Percentiles rank a stretch among this genome's conserved stretches.
phyloP scores from a whole-genome alignment of 1,284 basidiomycete genomes.

The Ganoderma resinaceum region DNA sequence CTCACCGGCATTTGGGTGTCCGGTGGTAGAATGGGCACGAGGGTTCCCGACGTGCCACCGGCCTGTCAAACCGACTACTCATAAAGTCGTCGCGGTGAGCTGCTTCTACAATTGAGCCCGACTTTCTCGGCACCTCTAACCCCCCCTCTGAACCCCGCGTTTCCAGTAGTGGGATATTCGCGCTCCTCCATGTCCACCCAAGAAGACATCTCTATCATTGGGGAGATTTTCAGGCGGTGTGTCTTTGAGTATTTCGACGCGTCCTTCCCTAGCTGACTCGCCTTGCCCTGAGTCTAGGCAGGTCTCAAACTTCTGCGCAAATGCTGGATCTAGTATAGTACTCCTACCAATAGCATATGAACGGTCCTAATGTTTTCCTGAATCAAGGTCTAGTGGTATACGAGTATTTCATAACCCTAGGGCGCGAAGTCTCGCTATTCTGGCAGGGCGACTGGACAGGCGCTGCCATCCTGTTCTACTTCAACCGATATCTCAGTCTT shows the following conservation, averaged over 20 bases:
- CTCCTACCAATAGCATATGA: background rate
- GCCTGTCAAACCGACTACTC: background rate
- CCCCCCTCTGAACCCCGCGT: background rate
- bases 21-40: background rate
- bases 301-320: slow-evolving; percentile 6
- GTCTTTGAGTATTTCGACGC: background rate
- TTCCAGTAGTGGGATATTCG: background rate
- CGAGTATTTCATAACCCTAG: slow-evolving; percentile 16
- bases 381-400: slow-evolving; percentile 6
- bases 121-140: background rate
- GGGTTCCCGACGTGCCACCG: background rate
- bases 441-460: background rate
- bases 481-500: slow-evolving; percentile 1
- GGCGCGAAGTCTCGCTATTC: background rate
- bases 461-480: background rate
- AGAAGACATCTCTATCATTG: background rate
- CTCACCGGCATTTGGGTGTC: background rate
- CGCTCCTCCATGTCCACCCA: background rate
- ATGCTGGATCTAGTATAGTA: slow-evolving; percentile 10
- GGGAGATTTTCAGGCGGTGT: background rate
- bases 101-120: background rate
- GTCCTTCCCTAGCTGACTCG: background rate
- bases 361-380: background rate
- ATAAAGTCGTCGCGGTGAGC: background rate
- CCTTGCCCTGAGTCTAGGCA: background rate